Evolutionary conservation across 768 basidiomycete genomes (phyloP), one percentile per base, ranked within the genome.

Genomic region (Leucocoprinus leucothites): DNA sequence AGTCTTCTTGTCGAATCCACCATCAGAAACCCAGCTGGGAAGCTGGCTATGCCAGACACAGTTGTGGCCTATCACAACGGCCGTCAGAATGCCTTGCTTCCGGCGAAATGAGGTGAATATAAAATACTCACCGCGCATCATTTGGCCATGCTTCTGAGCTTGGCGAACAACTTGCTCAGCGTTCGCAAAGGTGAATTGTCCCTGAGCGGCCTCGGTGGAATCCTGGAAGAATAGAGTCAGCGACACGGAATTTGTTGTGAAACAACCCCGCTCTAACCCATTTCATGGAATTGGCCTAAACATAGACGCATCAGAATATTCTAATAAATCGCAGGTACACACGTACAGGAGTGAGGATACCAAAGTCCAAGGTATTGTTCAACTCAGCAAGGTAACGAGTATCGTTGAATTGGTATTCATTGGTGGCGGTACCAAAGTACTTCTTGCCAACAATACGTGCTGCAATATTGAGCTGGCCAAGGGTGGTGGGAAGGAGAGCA

Each of bases 41-140:
- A 83, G 76, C 63, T 84, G 81, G 34, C 71, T 74, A 63, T 83
- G 69, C 80, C 80, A 81, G 7, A 80, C 77, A 26, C 72, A 76
- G 57, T 72, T 78, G 57, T 79, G 74, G 11, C 79, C 74, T 75
- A 46, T 31, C 31, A 31, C 11, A 31, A 31, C 11, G n/a, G n/a
- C n/a, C n/a, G n/a, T n/a, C n/a, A n/a, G 31, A 31, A 31, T 31
- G 11, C 5, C 31, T 5, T 11, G 31, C 31, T 11, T 5, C 11
- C 11, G 31, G 11, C 11, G 31, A 31, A 31, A 31, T 31, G n/a
- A n/a, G n/a, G n/a, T n/a, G n/a, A 35, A 41, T 41, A 4, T n/a
- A 5, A 4, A 19, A 16, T 7, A 14, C 57, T 16, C 47, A 65
- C 78, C 80, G 62, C 81, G 68, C 40, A 83, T 59, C 9, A 81